phyloP scores from a whole-genome alignment of 1,284 basidiomycete genomes.

The Irpex rosettiformis region DNA sequence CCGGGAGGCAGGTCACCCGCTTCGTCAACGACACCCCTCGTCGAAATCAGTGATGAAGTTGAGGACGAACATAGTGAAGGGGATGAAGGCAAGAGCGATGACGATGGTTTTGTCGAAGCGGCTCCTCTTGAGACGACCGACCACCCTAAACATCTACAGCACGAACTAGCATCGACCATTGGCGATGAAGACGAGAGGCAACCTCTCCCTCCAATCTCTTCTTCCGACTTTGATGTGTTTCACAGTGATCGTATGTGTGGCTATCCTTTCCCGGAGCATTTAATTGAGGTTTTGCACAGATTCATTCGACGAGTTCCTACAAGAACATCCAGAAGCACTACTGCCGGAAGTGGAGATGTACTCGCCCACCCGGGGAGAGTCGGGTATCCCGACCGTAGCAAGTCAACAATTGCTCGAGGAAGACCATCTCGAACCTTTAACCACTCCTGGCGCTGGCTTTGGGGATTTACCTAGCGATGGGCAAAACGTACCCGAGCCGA shows the following conservation, averaged over 20 bases:
- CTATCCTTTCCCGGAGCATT: background rate
- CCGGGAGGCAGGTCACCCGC: background rate
- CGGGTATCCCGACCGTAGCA: background rate
- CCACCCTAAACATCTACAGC: constrained; percentile 20
- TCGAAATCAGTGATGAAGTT: constrained; percentile 27
- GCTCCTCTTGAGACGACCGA: constrained; percentile 23
- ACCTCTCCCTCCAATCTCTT: too few relatives aligned
- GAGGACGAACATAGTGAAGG: constrained; percentile 22
- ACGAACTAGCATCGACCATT: constrained; percentile 15
- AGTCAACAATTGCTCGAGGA: background rate
- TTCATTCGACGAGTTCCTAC: background rate
- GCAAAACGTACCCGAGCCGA: background rate
- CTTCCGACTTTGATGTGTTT: constrained; percentile 6
- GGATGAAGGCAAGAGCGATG: constrained; percentile 27
- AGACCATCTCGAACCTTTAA: constrained; percentile 18
- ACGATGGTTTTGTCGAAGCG: constrained; percentile 14
- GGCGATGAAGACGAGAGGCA: too few relatives aligned
- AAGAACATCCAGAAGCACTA: background rate
- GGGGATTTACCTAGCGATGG: constrained; percentile 15
- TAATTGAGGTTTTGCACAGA: background rate
- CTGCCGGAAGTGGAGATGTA: background rate
- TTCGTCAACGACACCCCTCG: constrained; percentile 17
- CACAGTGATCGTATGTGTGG: background rate
- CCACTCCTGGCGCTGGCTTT: constrained; percentile 13
- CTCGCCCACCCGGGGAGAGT: background rate